These are phyloP conservation scores for Leishmania lainsoni DNA, from an alignment of 208 protist genomes.

Conservation along the genomic window DNA sequence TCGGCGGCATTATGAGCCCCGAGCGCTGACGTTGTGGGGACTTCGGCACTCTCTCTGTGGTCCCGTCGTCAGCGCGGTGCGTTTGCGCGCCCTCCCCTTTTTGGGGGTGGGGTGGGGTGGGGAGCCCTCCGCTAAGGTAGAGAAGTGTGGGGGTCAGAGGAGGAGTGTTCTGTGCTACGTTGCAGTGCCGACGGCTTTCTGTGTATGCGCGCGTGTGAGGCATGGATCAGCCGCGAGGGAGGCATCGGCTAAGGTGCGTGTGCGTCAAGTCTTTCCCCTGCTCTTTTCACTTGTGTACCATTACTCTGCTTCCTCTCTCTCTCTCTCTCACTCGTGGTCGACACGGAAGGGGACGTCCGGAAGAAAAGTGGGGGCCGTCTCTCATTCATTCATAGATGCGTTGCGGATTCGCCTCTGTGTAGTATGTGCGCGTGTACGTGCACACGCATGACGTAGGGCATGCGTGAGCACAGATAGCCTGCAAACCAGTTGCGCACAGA, in stretches of 20 bases:
- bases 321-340: neutral
- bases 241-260: neutral
- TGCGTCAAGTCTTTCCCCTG: neutral
- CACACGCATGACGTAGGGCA: neutral
- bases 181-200: neutral
- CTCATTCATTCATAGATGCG: neutral
- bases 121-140: neutral
- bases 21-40: constrained; percentile 6
- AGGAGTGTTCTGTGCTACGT: neutral
- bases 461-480: neutral
- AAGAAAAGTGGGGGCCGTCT: too few relatives aligned
- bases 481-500: neutral
- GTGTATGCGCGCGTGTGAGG: neutral
- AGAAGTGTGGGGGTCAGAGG: neutral
- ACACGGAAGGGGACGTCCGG: neutral
- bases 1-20: constrained; percentile 31
- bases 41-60: neutral
- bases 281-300: neutral
- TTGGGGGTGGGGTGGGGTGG: neutral
- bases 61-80: neutral
- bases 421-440: neutral
- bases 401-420: neutral
- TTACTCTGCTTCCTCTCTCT: neutral
- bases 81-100: neutral
- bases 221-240: neutral